A percentile compares a stretch with the other conserved stretches of the same genome.
Conservation (phyloP, 225 moss, liverwort and hornwort species). For the Thuidium tamariscinum region DNA sequence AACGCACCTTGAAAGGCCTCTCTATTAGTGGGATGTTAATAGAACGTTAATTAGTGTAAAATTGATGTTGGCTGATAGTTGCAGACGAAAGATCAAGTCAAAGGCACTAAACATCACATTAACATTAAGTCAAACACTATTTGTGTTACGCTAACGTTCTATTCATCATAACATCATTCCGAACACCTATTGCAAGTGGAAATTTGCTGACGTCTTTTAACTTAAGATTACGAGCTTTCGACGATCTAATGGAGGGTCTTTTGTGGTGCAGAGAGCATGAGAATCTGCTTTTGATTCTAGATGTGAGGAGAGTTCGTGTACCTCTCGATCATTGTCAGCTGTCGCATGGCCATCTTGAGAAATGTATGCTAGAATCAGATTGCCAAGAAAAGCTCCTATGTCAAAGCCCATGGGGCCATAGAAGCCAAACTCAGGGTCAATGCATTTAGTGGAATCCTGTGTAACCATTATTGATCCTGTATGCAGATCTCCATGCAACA, state of each 20-base stretch:
- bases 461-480: slow-evolving; percentile 96
- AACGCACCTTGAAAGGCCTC: not conserved
- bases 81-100: not conserved
- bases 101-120: not conserved
- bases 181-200: not conserved
- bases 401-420: slow-evolving; percentile 96
- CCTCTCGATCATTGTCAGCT: slow-evolving; percentile 45
- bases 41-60: not conserved
- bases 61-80: not conserved
- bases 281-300: not conserved
- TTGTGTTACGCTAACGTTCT: not conserved
- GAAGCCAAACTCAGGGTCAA: slow-evolving; percentile 89
- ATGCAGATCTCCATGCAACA: slow-evolving; percentile 86
- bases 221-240: not conserved
- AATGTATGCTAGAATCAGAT: slow-evolving; percentile 61
- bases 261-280: not conserved
- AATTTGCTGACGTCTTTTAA: not conserved
- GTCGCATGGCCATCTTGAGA: slow-evolving; percentile 88
- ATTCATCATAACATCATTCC: not conserved
- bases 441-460: slow-evolving; percentile 68
- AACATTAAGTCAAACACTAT: not conserved
- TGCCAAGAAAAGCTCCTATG: slow-evolving; percentile 78
- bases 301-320: not conserved
- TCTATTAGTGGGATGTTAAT: not conserved
- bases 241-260: not conserved